phyloP scores from a whole-genome alignment of 345 rosid genomes.

The Cardamine resedifolia region DNA sequence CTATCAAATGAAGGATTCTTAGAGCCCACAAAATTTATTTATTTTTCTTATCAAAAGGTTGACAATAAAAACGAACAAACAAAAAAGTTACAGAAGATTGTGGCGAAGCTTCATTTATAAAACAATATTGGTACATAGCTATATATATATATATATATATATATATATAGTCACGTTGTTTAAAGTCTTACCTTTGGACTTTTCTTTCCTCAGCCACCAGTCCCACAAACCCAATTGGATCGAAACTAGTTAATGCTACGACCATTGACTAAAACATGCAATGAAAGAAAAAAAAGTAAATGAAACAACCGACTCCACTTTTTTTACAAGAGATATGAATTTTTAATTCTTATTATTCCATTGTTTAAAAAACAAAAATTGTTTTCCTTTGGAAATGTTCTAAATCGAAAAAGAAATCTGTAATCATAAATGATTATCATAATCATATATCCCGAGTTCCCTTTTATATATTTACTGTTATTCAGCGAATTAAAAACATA shows the following conservation, averaged over 20 bases:
- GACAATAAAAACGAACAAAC: background rate
- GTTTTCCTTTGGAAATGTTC: background rate
- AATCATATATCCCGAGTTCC: too few relatives aligned
- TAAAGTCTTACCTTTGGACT: background rate
- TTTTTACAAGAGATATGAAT: background rate
- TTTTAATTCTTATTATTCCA: background rate
- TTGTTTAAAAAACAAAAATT: background rate
- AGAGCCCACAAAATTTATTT: background rate
- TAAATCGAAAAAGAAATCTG: background rate
- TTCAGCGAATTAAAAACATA: background rate
- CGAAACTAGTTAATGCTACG: background rate
- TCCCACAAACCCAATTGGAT: background rate
- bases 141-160: too few relatives aligned
- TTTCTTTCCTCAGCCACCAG: background rate
- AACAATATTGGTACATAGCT: background rate
- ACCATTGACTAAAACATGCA: background rate
- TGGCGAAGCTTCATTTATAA: background rate
- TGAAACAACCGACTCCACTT: background rate
- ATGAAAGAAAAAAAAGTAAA: too few relatives aligned
- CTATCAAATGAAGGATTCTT: background rate
- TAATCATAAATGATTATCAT: background rate
- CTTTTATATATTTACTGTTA: background rate
- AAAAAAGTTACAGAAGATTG: background rate
- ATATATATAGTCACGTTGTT: background rate
- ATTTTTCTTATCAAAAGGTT: background rate